phyloP scores from a whole-genome alignment of 805 yeast species.

The Cyberlindnera meyerae region DNA sequence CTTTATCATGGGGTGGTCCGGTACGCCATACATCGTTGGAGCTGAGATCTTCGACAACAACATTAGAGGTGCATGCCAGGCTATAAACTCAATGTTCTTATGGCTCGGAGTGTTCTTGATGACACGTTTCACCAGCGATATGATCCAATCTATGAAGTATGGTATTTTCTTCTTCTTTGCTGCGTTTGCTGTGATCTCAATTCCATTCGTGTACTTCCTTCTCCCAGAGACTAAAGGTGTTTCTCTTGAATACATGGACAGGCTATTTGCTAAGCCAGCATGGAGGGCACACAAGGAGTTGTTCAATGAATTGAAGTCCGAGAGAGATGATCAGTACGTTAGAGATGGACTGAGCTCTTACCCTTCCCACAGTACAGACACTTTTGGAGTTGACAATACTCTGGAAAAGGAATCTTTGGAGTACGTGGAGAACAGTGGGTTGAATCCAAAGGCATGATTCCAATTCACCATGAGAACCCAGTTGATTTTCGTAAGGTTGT shows the following conservation, averaged over 20 bases:
- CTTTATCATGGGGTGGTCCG: conserved; percentile 43
- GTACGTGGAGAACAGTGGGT: too few relatives aligned
- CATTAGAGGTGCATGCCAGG: conserved; percentile 40
- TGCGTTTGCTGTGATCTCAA: conserved; percentile 20
- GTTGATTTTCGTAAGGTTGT: too few relatives aligned
- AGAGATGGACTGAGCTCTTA: conserved; percentile 4
- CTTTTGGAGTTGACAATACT: background rate
- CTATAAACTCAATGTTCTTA: conserved; percentile 40
- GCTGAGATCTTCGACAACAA: conserved; percentile 42
- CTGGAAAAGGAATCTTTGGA: conserved; percentile 3
- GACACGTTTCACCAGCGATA: conserved; percentile 42
- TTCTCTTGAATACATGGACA: conserved; percentile 41
- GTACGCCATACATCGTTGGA: conserved; percentile 43
- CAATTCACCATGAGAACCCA: background rate
- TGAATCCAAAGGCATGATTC: background rate
- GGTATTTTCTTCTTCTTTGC: conserved; percentile 39
- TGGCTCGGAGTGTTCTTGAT: conserved; percentile 49
- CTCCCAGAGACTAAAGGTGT: conserved; percentile 45
- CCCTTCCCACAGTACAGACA: too few relatives aligned
- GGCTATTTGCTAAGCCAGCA: conserved; percentile 18
- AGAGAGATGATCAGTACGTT: conserved; percentile 1
- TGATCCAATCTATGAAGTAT: conserved; percentile 38
- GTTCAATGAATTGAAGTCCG: conserved; percentile 3
- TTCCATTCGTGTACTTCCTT: conserved; percentile 37
- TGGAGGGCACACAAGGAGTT: conserved; percentile 20